These are phyloP conservation scores for Penicillium longicatenatum DNA, from an alignment of 495 filamentous ascomycete genomes.

Conservation along the genomic window DNA sequence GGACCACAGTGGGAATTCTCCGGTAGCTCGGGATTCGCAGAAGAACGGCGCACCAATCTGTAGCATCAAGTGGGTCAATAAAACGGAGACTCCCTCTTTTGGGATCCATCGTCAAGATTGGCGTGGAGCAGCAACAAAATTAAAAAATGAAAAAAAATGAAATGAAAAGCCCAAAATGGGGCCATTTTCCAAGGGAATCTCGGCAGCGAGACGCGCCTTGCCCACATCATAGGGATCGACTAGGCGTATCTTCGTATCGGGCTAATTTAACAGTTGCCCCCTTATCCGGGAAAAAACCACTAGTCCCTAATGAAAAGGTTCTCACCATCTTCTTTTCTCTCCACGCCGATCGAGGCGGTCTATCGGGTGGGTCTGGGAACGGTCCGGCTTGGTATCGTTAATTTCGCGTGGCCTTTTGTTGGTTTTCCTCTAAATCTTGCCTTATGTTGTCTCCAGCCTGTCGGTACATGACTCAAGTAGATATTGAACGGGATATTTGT, in stretches of 20 bases:
- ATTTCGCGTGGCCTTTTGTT: constrained; percentile 3
- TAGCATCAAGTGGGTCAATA: constrained; percentile 19
- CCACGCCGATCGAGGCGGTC: constrained; percentile 31
- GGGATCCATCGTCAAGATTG: constrained; percentile 18
- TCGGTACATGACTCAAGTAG: constrained; percentile 1
- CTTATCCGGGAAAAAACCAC: not conserved
- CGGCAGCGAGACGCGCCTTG: constrained; percentile 22
- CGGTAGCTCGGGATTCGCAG: constrained; percentile 14
- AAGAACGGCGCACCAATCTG: constrained; percentile 1
- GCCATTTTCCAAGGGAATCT: constrained; percentile 12
- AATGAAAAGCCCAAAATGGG: not conserved
- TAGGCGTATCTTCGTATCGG: constrained; percentile 15
- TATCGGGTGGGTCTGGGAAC: constrained; percentile 28
- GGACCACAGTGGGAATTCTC: constrained; percentile 14
- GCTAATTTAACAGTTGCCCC: constrained; percentile 6
- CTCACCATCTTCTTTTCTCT: constrained; percentile 4
- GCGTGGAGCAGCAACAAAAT: constrained; percentile 14
- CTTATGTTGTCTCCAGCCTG: not conserved
- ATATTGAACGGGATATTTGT: not conserved
- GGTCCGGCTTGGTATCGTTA: constrained; percentile 25
- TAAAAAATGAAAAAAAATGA: not conserved
- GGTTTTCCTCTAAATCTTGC: constrained; percentile 1
- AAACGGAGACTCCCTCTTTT: constrained; percentile 13
- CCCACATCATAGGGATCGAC: constrained; percentile 8
- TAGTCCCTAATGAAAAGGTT: not conserved